Conservation (phyloP, 2,329 filamentous ascomycete genomes). For the Fusarium sarcochroum region DNA sequence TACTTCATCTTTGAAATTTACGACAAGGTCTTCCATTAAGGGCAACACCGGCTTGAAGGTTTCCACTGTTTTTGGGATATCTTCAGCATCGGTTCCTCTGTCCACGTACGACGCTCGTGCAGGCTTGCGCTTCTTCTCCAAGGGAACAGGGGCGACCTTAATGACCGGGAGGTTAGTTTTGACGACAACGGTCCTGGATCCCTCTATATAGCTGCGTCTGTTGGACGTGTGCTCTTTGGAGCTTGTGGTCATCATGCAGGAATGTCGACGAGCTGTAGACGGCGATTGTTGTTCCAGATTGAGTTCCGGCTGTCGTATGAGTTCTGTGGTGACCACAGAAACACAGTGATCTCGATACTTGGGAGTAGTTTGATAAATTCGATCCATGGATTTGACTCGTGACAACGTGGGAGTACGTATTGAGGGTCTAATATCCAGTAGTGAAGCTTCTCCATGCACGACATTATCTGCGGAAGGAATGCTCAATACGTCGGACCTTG, state of each 20-base stretch:
- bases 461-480: constrained; percentile 54
- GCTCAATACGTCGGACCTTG: constrained; percentile 54
- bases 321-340: constrained; percentile 41
- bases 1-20: constrained; percentile 65
- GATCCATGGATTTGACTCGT: constrained; percentile 57
- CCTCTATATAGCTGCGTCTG: constrained; percentile 47
- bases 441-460: constrained; percentile 57
- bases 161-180: constrained; percentile 48
- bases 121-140: constrained; percentile 48
- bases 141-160: constrained; percentile 50
- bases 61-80: constrained; percentile 40
- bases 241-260: constrained; percentile 46
- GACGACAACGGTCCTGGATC: constrained; percentile 52
- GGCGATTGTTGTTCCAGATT: constrained; percentile 19
- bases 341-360: constrained; percentile 53
- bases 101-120: constrained; percentile 55
- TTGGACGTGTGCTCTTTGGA: constrained; percentile 40
- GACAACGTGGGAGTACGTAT: constrained; percentile 45
- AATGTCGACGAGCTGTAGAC: constrained; percentile 43
- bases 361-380: constrained; percentile 50
- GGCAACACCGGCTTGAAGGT: constrained; percentile 63
- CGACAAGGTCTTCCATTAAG: constrained; percentile 68
- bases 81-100: constrained; percentile 56
- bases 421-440: constrained; percentile 55
- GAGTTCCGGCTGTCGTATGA: constrained; percentile 34